Percentiles rank a stretch among this genome's conserved stretches.
These are phyloP conservation scores for Leptomonas pyrrhocoris DNA, from an alignment of 208 protist species.

Conservation along the genomic window DNA sequence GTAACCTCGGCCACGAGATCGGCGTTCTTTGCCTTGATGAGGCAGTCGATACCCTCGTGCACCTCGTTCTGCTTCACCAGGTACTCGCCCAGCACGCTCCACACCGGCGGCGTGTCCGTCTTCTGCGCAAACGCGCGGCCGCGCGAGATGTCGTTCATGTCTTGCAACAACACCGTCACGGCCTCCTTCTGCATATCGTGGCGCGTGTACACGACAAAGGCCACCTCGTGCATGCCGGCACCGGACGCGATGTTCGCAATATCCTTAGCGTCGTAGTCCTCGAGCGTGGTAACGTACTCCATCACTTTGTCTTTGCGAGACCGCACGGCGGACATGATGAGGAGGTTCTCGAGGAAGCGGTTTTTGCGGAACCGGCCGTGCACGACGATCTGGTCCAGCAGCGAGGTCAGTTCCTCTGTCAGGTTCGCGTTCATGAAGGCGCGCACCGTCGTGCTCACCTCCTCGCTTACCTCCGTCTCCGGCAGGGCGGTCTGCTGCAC, in stretches of 20 bases:
- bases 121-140: constrained; percentile 96
- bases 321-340: constrained; percentile 99
- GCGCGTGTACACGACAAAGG: constrained; percentile 99
- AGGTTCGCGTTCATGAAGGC: constrained; percentile 99
- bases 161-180: constrained; percentile 96
- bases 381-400: constrained; percentile 99
- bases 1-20: constrained; percentile 94
- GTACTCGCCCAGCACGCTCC: constrained; percentile 94
- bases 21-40: constrained; percentile 98
- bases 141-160: constrained; percentile 96
- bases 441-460: constrained; percentile 98
- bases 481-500: constrained; percentile 99
- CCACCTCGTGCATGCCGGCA: constrained; percentile 97
- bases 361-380: constrained; percentile 98
- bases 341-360: constrained; percentile 99
- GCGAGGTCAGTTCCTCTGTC: constrained; percentile 99
- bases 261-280: constrained; percentile 99
- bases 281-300: constrained; percentile 98
- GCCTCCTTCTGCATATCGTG: constrained; percentile 96
- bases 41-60: constrained; percentile 97
- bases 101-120: constrained; percentile 94
- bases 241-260: constrained; percentile 97
- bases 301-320: constrained; percentile 95
- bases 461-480: constrained; percentile 95
- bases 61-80: constrained; percentile 93